Percentiles rank a stretch among this genome's conserved stretches.
Conservation (phyloP, 2,329 filamentous ascomycete genomes). For the Aspergillus unguis region DNA sequence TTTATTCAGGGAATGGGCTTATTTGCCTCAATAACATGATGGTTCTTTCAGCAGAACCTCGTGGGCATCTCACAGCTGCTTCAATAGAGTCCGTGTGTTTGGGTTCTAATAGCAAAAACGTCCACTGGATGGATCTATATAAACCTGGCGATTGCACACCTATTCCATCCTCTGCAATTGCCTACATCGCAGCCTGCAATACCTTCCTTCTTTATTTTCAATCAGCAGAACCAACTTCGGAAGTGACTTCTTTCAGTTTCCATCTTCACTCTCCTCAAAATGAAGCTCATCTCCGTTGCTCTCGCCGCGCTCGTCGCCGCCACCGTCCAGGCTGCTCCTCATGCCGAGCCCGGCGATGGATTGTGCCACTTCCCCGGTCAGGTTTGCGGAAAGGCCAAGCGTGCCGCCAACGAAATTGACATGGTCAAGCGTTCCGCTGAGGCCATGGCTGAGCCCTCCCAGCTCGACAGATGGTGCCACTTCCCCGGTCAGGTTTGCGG, state of each 20-base stretch:
- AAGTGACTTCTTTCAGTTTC: neutral
- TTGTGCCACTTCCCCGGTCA: constrained; percentile 32
- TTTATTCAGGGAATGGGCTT: constrained; percentile 6
- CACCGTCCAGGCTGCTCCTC: constrained; percentile 29
- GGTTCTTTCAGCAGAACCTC: neutral
- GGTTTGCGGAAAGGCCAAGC: constrained; percentile 29
- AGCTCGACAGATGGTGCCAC: constrained; percentile 31
- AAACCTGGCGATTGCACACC: neutral
- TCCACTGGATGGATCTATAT: neutral
- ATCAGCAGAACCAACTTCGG: neutral
- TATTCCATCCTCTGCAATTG: neutral
- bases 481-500: constrained; percentile 45
- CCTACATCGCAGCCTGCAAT: neutral
- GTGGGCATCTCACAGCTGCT: neutral
- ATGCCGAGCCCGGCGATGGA: constrained; percentile 9
- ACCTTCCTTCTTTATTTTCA: neutral
- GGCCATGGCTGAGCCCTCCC: constrained; percentile 26
- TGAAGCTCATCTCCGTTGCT: constrained; percentile 49
- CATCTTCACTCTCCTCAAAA: constrained; percentile 29
- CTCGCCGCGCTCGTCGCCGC: constrained; percentile 42
- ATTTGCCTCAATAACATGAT: constrained; percentile 9
- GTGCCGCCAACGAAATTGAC: constrained; percentile 22
- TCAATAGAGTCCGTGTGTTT: too few relatives aligned
- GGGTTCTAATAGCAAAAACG: neutral
- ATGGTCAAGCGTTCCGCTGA: constrained; percentile 32